Base-by-base conservation (phyloP, 768 basidiomycete genomes). In the Hericium coralloides region DNA sequence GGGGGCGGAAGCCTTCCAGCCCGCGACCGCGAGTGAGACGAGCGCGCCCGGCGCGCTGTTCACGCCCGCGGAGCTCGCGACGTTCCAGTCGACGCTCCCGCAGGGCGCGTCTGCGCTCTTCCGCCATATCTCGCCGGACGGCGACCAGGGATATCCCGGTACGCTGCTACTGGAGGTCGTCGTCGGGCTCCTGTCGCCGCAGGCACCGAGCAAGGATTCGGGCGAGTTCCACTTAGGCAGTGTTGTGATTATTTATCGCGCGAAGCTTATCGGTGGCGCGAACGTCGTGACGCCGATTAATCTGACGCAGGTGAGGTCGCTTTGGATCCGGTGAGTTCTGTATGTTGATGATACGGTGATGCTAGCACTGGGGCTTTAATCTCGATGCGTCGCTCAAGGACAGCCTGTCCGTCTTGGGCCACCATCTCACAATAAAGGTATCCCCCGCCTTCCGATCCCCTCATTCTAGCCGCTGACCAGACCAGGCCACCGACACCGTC, bases 311-410 rank as follows among this genome's bases (percentile, higher is more conserved):
- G 86, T 86, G 62, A 38, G 76, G 58, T 17, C 15, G 17, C 15
- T 8, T 15, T 8, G n/a, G 17, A 6, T 8, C 2, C 36, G 15
- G 53, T 41, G 22, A n/a, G 18, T 49, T 18, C 15, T n/a, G n/a
- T 15, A 12, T 15, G 18, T 38, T 47, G 9, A 23, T 49, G 54
- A 38, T 22, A 6, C n/a, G 39, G 15, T 8, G 8, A 41, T 4
- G 17, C 12, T 57, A 89, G 85, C 87, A 89, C 67, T 89, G 87
- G 86, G 88, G 87, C 26, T 89, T 89, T 73, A 89, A 90, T 64
- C 78, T 89, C 12, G 84, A 87, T 37, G 87, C 84, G 1, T 88
- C 85, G 63, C 70, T 85, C 43, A 65, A 73, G 41, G 74, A 71
- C 6, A 63, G 71, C 15, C 68, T 80, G 31, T 73, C 74, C 25